These are phyloP conservation scores for Helicocarpus griseus DNA, from an alignment of 2,329 filamentous ascomycete genomes.

Conservation along the genomic window DNA sequence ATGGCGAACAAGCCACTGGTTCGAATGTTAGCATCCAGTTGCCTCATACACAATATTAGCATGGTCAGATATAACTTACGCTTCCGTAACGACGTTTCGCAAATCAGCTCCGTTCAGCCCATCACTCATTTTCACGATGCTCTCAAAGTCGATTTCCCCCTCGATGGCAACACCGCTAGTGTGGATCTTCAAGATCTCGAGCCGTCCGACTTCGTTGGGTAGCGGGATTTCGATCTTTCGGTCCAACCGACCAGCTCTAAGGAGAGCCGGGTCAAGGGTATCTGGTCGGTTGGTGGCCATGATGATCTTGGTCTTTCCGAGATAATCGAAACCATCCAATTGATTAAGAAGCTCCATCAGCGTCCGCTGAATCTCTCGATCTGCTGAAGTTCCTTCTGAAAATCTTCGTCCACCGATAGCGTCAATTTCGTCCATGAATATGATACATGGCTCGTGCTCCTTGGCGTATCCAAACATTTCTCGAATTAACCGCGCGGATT, in stretches of 20 bases:
- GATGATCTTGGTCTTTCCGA: slow-evolving; percentile 99
- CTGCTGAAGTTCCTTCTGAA: slow-evolving; percentile 92
- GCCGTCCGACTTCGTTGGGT: slow-evolving; percentile 88
- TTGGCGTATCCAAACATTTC: slow-evolving; percentile 99
- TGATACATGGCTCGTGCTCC: slow-evolving; percentile 98
- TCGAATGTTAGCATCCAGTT: not conserved
- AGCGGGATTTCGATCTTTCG: slow-evolving; percentile 96
- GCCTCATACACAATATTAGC: not conserved
- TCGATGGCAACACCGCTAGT: slow-evolving; percentile 75
- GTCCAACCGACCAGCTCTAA: slow-evolving; percentile 85
- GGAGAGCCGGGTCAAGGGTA: slow-evolving; percentile 80
- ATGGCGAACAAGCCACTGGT: slow-evolving; percentile 85
- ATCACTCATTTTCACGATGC: slow-evolving; percentile 99
- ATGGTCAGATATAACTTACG: slow-evolving; percentile 51
- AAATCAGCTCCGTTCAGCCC: slow-evolving; percentile 95
- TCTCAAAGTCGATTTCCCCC: slow-evolving; percentile 97
- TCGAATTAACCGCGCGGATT: slow-evolving; percentile 90
- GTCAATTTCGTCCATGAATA: slow-evolving; percentile 99
- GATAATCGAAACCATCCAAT: slow-evolving; percentile 96
- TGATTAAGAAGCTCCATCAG: slow-evolving; percentile 98
- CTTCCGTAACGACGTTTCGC: slow-evolving; percentile 95
- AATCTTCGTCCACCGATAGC: slow-evolving; percentile 95
- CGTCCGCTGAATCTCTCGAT: slow-evolving; percentile 96
- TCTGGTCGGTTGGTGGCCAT: slow-evolving; percentile 99
- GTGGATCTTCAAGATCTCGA: slow-evolving; percentile 98